A percentile compares a stretch with the other conserved stretches of the same genome.
phyloP scores from a whole-genome alignment of 768 basidiomycete genomes.

The Boletus sensibilis region DNA sequence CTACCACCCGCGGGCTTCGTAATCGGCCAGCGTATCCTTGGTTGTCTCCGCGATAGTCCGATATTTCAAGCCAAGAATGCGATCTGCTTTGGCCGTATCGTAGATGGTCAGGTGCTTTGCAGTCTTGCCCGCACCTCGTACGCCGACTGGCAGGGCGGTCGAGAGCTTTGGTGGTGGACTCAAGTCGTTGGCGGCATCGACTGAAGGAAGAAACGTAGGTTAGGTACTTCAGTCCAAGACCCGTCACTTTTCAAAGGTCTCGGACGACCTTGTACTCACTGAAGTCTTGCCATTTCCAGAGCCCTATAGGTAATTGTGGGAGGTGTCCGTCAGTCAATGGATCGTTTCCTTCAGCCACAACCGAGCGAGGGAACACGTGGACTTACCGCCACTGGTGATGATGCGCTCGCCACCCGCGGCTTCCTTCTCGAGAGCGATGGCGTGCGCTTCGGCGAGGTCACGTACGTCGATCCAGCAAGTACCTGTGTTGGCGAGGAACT shows the following conservation, averaged over 20 bases:
- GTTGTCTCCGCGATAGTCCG: constrained; percentile 40
- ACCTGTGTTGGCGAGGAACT: constrained; percentile 23
- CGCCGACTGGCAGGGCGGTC: constrained; percentile 33
- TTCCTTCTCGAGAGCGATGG: constrained; percentile 47
- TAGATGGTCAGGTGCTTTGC: constrained; percentile 30
- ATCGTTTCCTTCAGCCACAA: not conserved
- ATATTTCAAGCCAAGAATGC: constrained; percentile 44
- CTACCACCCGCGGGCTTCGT: constrained; percentile 44
- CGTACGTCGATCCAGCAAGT: constrained; percentile 51
- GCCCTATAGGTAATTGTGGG: constrained; percentile 9
- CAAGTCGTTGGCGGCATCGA: constrained; percentile 39
- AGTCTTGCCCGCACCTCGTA: constrained; percentile 33
- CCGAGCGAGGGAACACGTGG: not conserved
- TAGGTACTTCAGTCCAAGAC: not conserved
- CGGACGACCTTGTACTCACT: constrained; percentile 14
- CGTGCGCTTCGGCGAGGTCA: constrained; percentile 55
- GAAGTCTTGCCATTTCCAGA: constrained; percentile 34
- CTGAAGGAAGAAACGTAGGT: constrained; percentile 16
- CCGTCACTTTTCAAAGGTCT: not conserved
- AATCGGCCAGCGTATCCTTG: constrained; percentile 43
- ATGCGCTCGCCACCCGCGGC: constrained; percentile 58
- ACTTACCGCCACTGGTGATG: constrained; percentile 42
- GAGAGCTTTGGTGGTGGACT: constrained; percentile 32
- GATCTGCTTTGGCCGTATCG: constrained; percentile 37
- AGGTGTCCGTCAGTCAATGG: not conserved